These are phyloP conservation scores for Coelastrella sp. DNA, from an alignment of 139 green algal genomes.

Conservation along the genomic window DNA sequence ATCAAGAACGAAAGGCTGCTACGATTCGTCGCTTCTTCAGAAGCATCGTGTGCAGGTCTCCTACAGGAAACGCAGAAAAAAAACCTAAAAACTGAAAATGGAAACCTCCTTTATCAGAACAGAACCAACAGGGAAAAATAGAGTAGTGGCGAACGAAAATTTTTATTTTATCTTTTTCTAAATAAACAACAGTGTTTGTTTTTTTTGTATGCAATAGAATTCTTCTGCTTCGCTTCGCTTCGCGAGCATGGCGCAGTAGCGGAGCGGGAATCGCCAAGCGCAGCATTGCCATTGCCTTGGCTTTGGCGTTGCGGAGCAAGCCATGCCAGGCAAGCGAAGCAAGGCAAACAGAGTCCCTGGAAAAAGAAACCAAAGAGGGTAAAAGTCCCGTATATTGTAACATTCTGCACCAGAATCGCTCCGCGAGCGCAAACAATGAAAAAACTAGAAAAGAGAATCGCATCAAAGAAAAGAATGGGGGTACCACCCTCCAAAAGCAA, in stretches of 20 bases:
- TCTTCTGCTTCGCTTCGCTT: conserved; percentile 19
- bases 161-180: conserved; percentile 55
- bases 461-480: conserved; percentile 42
- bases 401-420: not conserved
- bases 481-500: conserved; percentile 34
- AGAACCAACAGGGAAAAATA: conserved; percentile 54
- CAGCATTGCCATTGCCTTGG: too few relatives aligned
- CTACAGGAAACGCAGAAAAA: conserved; percentile 48
- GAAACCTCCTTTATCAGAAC: conserved; percentile 50
- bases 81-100: conserved; percentile 46
- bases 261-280: too few relatives aligned
- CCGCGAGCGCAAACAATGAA: too few relatives aligned
- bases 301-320: not conserved
- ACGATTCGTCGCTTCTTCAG: not conserved
- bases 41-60: not conserved
- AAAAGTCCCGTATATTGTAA: conserved; percentile 42
- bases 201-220: conserved; percentile 40
- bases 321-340: not conserved
- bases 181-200: conserved; percentile 41
- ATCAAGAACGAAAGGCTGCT: conserved; percentile 24
- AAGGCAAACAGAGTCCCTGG: not conserved
- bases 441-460: not conserved
- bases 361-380: conserved; percentile 37
- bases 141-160: conserved; percentile 58
- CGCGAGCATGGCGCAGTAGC: too few relatives aligned